Base-by-base conservation (phyloP, 2,329 filamentous ascomycete species). In the Cladosporium sp. region DNA sequence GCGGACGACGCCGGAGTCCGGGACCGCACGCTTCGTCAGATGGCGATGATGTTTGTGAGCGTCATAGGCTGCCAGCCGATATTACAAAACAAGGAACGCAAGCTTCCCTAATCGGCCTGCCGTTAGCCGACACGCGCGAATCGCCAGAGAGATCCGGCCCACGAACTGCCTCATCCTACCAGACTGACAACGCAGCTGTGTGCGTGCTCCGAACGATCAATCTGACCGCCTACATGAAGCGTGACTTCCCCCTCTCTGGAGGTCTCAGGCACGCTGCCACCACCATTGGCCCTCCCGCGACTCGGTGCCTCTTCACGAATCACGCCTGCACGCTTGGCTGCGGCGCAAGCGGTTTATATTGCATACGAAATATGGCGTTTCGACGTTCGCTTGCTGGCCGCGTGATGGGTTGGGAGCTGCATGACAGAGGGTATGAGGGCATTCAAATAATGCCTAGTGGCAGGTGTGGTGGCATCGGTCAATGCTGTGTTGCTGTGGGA, bases 321-420 rank as follows among this genome's bases (percentile, higher is more conserved):
- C 55, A 47, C 28, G 24, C 34, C 36, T 32, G 21, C 57, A 28
- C 57, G 57, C 57, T 59, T 47, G 57, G 57, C 57, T 47, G 38
- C 57, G 57, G 57, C 57, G 57, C 57, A 41, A 59, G 57, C 57
- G 57, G 24, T 59, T 26, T 59, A 59, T 59, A 59, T 59, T 59
- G 57, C 57, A 59, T 59, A 47, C 57, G 57, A 59, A n/a, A 59
- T 59, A 59, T 59, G 57, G 57, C 57, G 57, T 38, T 47, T 38
- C 57, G 38, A 36, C 24, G 7, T 47, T 59, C 57, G 34, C 57
- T 41, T 59, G 57, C 26, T 44, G 34, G 38, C 36, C 57, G 36
- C 57, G 57, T 59, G 57, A 59, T 59, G 57, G 21, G n/a, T 5
- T 12, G 21, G 14, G 18, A 47, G 57, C 36, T 58, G 55, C 52